phyloP scores from a whole-genome alignment of 306 rosid genomes.

The Fagus sylvatica region DNA sequence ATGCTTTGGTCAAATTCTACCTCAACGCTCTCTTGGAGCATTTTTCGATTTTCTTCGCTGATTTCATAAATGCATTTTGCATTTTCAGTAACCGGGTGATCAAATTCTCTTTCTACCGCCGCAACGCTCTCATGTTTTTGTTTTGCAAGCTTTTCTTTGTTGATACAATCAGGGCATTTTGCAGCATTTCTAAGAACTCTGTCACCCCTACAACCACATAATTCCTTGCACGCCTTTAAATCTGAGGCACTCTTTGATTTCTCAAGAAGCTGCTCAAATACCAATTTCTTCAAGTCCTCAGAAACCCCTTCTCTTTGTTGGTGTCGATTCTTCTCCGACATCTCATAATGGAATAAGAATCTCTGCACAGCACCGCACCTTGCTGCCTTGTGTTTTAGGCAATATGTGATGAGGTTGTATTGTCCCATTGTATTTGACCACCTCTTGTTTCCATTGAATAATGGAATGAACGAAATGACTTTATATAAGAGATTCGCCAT shows the following conservation, averaged over 20 bases:
- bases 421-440: slow-evolving; percentile 17
- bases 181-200: background rate
- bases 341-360: background rate
- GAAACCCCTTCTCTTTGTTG: background rate
- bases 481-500: background rate
- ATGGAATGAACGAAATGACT: background rate
- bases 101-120: too few relatives aligned
- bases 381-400: background rate
- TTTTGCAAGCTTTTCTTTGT: background rate
- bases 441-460: background rate
- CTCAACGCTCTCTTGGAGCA: too few relatives aligned
- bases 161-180: background rate
- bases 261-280: background rate
- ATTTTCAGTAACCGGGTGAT: too few relatives aligned
- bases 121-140: background rate
- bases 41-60: too few relatives aligned
- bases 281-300: slow-evolving; percentile 4
- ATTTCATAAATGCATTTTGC: too few relatives aligned
- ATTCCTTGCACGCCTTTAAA: background rate
- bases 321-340: slow-evolving; percentile 2
- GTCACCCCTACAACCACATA: slow-evolving; percentile 15
- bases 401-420: background rate
- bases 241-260: background rate
- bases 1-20: too few relatives aligned
- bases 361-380: background rate